phyloP scores from a whole-genome alignment of 2,329 filamentous ascomycete genomes.

The Fusarium acutatum region DNA sequence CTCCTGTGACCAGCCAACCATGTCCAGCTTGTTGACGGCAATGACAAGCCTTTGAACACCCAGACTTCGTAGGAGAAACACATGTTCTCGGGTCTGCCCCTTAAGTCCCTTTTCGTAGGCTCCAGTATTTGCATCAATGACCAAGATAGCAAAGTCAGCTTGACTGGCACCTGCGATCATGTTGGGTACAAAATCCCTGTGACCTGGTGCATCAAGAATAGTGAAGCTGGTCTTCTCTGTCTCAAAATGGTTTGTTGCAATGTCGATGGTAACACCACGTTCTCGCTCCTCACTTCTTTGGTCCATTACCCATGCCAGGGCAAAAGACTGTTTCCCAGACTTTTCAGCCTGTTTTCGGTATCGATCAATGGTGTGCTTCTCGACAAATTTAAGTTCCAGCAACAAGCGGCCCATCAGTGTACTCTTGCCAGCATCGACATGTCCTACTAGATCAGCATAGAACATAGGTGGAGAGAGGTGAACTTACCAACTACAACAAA shows the following conservation, averaged over 20 bases:
- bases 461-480: background rate
- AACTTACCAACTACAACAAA: slow-evolving; percentile 89
- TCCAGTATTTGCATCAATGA: slow-evolving; percentile 89
- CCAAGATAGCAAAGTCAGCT: slow-evolving; percentile 93
- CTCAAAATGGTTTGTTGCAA: slow-evolving; percentile 93
- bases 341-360: slow-evolving; percentile 89
- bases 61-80: slow-evolving; percentile 87
- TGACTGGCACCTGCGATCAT: slow-evolving; percentile 98
- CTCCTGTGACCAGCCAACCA: slow-evolving; percentile 81
- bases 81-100: slow-evolving; percentile 94
- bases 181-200: slow-evolving; percentile 96
- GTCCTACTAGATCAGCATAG: slow-evolving; percentile 63
- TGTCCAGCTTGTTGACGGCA: slow-evolving; percentile 95
- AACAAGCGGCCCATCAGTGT: slow-evolving; percentile 96
- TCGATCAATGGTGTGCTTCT: slow-evolving; percentile 87
- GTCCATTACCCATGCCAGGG: slow-evolving; percentile 96
- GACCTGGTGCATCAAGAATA: slow-evolving; percentile 93
- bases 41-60: slow-evolving; percentile 89
- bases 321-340: slow-evolving; percentile 94
- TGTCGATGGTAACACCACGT: slow-evolving; percentile 94
- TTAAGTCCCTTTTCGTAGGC: slow-evolving; percentile 94
- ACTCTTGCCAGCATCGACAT: slow-evolving; percentile 97
- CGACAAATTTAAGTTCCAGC: slow-evolving; percentile 86
- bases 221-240: slow-evolving; percentile 89
- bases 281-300: slow-evolving; percentile 88